These are phyloP conservation scores for Ajuga chamaepitys DNA, from an alignment of 257 asterid genomes.

Conservation along the genomic window DNA sequence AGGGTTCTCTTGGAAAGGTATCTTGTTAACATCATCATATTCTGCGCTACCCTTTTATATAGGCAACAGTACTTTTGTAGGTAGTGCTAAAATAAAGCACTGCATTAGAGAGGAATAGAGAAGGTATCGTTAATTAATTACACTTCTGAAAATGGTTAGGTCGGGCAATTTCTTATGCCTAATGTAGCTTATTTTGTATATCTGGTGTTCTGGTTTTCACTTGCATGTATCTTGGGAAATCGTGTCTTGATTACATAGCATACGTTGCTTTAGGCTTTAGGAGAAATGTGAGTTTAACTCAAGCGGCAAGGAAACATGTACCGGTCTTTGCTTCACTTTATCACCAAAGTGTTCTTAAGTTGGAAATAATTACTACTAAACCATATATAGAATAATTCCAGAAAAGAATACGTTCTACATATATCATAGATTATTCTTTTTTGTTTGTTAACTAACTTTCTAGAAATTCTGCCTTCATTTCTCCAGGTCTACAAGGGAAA, in stretches of 20 bases:
- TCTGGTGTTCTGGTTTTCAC: neutral
- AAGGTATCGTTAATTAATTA: too few species aligned
- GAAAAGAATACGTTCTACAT: neutral
- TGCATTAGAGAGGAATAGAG: too few species aligned
- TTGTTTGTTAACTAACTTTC: slow-evolving; percentile 8
- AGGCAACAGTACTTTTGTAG: neutral
- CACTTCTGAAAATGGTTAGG: too few species aligned
- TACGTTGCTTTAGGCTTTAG: neutral
- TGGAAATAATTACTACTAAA: neutral
- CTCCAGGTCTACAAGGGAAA: slow-evolving; percentile 82
- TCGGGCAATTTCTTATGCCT: neutral
- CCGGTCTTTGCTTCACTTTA: neutral
- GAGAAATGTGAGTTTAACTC: neutral
- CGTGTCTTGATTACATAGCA: neutral
- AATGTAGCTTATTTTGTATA: neutral
- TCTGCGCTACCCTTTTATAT: neutral
- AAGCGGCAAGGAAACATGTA: neutral
- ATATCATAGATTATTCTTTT: neutral
- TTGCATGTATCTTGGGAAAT: neutral
- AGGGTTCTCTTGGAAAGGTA: slow-evolving; percentile 89
- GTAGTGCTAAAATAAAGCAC: neutral
- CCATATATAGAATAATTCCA: neutral
- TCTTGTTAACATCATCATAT: slow-evolving; percentile 2
- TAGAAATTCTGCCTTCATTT: slow-evolving; percentile 12
- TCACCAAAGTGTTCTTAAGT: neutral